Evolutionary conservation across 83 land plant genomes (phyloP).

Genomic region (Thuja plicata): DNA sequence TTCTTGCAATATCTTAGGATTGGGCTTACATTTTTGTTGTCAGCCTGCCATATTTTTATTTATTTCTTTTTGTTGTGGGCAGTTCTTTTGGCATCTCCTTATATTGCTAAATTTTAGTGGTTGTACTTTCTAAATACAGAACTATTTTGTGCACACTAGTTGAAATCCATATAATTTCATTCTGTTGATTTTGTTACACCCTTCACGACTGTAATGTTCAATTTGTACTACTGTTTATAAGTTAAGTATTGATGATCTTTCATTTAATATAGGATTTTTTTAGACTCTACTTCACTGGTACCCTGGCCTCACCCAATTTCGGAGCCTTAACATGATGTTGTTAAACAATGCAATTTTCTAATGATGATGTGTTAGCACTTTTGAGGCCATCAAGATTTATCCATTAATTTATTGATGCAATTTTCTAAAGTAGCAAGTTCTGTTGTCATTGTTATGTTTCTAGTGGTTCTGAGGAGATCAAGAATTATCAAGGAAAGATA

Average conservation of each 20-base stretch:
- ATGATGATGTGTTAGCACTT: background rate
- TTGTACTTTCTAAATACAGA: background rate
- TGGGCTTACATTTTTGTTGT: background rate
- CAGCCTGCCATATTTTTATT: background rate
- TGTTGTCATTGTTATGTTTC: constrained; percentile 5
- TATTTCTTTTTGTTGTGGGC: background rate
- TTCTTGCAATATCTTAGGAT: background rate
- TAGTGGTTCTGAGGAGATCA: constrained; percentile 70
- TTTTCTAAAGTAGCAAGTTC: background rate
- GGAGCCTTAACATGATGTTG: background rate
- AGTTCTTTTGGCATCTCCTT: background rate
- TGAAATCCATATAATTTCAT: background rate
- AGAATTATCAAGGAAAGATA: constrained; percentile 74
- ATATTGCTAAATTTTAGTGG: background rate
- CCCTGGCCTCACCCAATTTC: background rate
- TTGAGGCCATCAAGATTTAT: background rate
- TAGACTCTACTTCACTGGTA: background rate
- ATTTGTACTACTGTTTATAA: background rate
- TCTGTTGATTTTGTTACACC: background rate
- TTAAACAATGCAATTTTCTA: background rate
- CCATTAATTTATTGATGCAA: background rate
- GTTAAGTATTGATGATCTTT: background rate
- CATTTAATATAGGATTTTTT: background rate
- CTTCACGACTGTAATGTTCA: background rate
- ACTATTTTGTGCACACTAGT: background rate